phyloP scores from a whole-genome alignment of 306 rosid species.

The Begonia fuchsioides region DNA sequence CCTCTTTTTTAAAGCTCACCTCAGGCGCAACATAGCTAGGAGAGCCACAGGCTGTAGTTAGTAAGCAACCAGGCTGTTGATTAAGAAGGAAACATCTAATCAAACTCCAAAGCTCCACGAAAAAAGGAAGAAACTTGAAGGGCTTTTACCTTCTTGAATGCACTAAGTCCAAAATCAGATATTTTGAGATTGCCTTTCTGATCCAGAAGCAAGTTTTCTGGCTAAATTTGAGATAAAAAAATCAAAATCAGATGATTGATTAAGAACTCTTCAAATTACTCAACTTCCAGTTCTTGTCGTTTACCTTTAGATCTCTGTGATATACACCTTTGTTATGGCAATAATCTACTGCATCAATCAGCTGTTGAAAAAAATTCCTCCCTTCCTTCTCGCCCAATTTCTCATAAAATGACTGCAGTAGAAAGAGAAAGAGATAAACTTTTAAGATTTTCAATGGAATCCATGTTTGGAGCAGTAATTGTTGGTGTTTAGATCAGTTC shows the following conservation, averaged over 20 bases:
- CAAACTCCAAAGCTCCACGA: too few relatives aligned
- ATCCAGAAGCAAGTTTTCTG: constrained; percentile 67
- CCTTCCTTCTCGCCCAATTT: constrained; percentile 43
- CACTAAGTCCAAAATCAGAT: constrained; percentile 73
- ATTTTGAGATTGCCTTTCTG: constrained; percentile 52
- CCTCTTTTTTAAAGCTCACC: constrained; percentile 42
- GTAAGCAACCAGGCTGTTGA: constrained; percentile 37
- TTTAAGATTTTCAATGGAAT: too few relatives aligned
- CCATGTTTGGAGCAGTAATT: too few relatives aligned
- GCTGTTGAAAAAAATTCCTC: constrained; percentile 68
- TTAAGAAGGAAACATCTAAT: not conserved
- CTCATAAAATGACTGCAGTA: constrained; percentile 25
- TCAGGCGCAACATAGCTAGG: constrained; percentile 86
- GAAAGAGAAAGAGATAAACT: constrained; percentile 3
- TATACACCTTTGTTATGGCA: constrained; percentile 67
- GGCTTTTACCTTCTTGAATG: constrained; percentile 45
- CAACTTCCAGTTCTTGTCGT: not conserved
- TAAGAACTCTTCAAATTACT: too few relatives aligned
- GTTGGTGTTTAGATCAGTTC: not conserved
- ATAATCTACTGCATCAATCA: constrained; percentile 59
- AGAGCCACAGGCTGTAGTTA: constrained; percentile 64
- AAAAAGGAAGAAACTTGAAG: not conserved
- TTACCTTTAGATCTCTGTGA: constrained; percentile 75
- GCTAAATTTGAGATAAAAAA: constrained; percentile 18
- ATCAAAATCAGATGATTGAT: too few relatives aligned